A percentile compares a stretch with the other conserved stretches of the same genome.
phyloP scores from a whole-genome alignment of 2,329 filamentous ascomycete genomes.

The Trichophyton mentagrophytes region DNA sequence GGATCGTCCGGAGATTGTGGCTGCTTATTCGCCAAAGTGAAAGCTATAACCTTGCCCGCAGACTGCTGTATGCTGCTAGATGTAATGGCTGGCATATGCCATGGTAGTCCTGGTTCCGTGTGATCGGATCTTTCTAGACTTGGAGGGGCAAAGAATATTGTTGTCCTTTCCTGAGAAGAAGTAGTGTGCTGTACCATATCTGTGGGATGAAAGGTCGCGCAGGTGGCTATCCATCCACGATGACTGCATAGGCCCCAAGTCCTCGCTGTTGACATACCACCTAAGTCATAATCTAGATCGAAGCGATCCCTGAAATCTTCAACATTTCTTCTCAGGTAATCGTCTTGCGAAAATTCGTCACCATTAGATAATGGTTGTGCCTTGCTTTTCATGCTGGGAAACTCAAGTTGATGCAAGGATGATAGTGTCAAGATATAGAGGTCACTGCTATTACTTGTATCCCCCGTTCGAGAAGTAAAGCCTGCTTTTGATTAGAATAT shows the following conservation, averaged over 20 bases:
- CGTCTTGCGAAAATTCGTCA: not conserved
- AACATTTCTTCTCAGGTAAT: conserved; percentile 22
- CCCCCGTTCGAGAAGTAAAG: not conserved
- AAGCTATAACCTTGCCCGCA: conserved; percentile 19
- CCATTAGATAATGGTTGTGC: not conserved
- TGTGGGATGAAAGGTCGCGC: conserved; percentile 42
- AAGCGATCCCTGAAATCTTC: conserved; percentile 31
- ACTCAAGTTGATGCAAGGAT: not conserved
- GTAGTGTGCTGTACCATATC: conserved; percentile 47
- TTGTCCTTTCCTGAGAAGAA: conserved; percentile 33
- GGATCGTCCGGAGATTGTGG: conserved; percentile 11
- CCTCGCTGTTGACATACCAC: conserved; percentile 37
- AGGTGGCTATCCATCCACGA: conserved; percentile 36
- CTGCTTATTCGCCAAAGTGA: conserved; percentile 18
- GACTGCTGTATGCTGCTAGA: conserved; percentile 11
- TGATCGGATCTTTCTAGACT: conserved; percentile 10
- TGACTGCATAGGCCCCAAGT: conserved; percentile 40
- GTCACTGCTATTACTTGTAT: not conserved
- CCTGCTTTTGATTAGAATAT: not conserved
- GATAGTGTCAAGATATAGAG: not conserved
- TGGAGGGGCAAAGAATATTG: conserved; percentile 25
- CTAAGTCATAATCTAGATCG: conserved; percentile 39
- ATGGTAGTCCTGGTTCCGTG: conserved; percentile 12
- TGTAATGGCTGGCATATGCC: conserved; percentile 12
- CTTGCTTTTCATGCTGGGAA: not conserved